Base-by-base conservation (phyloP, 305 asterid species). In the Petunia hybrid region DNA sequence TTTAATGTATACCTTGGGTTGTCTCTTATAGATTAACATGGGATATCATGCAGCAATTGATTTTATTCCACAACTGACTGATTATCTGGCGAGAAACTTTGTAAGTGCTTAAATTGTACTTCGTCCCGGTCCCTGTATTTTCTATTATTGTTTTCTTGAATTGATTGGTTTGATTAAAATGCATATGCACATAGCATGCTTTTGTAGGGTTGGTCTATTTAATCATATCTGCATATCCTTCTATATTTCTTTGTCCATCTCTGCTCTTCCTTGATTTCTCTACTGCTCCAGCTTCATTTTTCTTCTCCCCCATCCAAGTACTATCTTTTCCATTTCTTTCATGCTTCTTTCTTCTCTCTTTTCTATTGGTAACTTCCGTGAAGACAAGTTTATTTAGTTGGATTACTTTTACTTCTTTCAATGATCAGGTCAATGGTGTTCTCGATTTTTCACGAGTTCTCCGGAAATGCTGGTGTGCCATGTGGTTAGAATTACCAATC, bases 41-140 rank as follows among this genome's bases (percentile, higher is more conserved):
- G 84, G 87, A 88, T 90, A 74, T 88, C 78, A 91, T 93, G 95
- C 99, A 95, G 98, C 87, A 80, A 90, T 87, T 88, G 94, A 90
- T 74, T 88, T 76, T 85, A 86, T 92, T 82, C 83, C 86, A 51
- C 92, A 84, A 69, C 89, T 80, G 55, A 85, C 88, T 83, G 85
- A 89, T 87, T 94, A 88, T 85, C 86, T 95, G 76, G 95, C 98
- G 53, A 89, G 91, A 86, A 93, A 93, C 91, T 92, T 95, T 83
- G 99, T 95, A 87, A 90, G 99, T 91, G 81, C 84, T 84, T 53
- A 66, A 39, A 79, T 66, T 51, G 75, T 51, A 43, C 79, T 45
- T 31, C 65, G 36, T 56, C 57, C 46, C 6, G 36, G 78, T 73
- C 4, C 31, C 63, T 13, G 35, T 48, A 51, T 51, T 48, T 73